A percentile compares a stretch with the other conserved stretches of the same genome.
These are phyloP conservation scores for Beta corolliflora DNA, from an alignment of 179 eudicot species.

Conservation along the genomic window DNA sequence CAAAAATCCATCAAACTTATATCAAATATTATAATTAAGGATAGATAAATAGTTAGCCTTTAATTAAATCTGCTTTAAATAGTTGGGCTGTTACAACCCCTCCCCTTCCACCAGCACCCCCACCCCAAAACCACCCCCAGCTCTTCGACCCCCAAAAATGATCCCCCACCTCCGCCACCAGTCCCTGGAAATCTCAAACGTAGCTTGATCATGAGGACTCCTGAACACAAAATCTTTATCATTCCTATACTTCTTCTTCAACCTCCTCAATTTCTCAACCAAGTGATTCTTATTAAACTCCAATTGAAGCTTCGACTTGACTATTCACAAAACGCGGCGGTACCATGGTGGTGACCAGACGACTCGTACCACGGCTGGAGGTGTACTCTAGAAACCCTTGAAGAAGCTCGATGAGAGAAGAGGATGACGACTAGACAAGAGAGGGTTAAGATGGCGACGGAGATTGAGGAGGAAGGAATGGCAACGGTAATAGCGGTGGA, in stretches of 20 bases:
- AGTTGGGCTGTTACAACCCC: too few species aligned
- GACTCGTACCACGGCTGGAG: constrained; percentile 46
- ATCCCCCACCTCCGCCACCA: too few species aligned
- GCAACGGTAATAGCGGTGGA: constrained; percentile 32
- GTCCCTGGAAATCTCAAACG: constrained; percentile 37
- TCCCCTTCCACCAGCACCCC: too few species aligned
- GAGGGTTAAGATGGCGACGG: not conserved
- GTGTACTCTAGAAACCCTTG: constrained; percentile 74
- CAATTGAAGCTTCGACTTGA: constrained; percentile 67
- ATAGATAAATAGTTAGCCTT: too few species aligned
- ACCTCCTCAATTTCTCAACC: constrained; percentile 46
- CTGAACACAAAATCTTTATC: constrained; percentile 40
- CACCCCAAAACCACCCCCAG: too few species aligned
- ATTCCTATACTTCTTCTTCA: constrained; percentile 49
- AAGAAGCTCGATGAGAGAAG: constrained; percentile 74
- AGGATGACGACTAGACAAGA: not conserved
- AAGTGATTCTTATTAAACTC: constrained; percentile 43
- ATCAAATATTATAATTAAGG: too few species aligned
- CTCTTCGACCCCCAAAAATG: too few species aligned
- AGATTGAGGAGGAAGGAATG: constrained; percentile 6
- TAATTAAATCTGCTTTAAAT: too few species aligned
- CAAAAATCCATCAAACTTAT: too few species aligned
- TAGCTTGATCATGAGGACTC: constrained; percentile 41
- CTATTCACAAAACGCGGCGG: constrained; percentile 83
- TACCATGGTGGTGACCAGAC: constrained; percentile 65